Base-by-base conservation (phyloP, 2,329 filamentous ascomycete species). In the Alternaria sp. region DNA sequence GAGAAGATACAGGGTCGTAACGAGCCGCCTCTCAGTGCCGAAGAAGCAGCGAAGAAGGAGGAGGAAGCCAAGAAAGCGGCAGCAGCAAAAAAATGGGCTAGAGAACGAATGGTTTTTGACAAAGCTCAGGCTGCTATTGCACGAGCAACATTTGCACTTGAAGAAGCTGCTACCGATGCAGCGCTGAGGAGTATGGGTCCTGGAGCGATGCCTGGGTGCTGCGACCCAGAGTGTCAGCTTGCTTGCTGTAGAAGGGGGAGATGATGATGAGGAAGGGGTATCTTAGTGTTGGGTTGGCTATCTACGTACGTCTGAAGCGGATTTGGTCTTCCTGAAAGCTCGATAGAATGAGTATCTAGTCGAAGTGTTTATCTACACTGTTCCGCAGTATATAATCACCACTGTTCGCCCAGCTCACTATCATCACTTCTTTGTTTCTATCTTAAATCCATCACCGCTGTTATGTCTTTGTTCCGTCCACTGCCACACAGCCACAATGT, bases 271-370 rank as follows among this genome's bases (percentile, higher is more conserved):
- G 8, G 1, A 2, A 2, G 9, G n/a, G 36, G 2, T 40, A 17
- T 40, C 8, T 17, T 4, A 11, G 5, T 40, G n/a, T 17, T 11
- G 36, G 4, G 36, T 11, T 40, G 11, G 36, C 9, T 40, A 40
- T 17, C n/a, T 11, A 17, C 2, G 0, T 17, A 17, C 8, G 36
- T 40, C 36, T 17, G 36, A 11, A 40, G 36, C 36, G 9, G 9
- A 40, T 40, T 6, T 11, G 5, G 36, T 40, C 15, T 40, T 17
- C 36, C 0, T 0, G 36, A 40, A 40, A 40, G 36, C 36, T 3
- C 5, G 8, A 17, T 1, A 11, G n/a, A 0, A 0, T 40, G 36
- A 5, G 2, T 17, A 40, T 10, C 6, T 17, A 17, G 36, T 17
- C 9, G 36, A 40, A 40, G 9, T 40, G 36, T 40, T 40, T 10